Conservation (phyloP, 108 stramenopile species). For the Nitzschia palea region DNA sequence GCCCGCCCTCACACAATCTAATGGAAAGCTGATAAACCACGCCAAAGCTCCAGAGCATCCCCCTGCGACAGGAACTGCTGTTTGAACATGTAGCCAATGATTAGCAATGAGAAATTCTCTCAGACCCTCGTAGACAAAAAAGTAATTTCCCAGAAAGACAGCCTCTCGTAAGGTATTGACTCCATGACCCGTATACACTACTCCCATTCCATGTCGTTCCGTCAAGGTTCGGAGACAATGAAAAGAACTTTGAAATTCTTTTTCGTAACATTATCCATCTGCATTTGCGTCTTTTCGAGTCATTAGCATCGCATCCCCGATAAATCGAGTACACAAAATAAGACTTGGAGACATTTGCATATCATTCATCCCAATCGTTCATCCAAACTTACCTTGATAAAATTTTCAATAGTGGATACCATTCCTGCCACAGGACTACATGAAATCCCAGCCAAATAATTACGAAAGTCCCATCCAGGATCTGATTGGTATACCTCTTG, state of each 20-base stretch:
- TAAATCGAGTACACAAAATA: too few species aligned
- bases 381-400: constrained; percentile 71
- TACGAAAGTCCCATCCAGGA: constrained; percentile 72
- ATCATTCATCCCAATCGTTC: too few species aligned
- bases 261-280: constrained; percentile 46
- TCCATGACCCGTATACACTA: constrained; percentile 82
- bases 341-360: constrained; percentile 17
- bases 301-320: neutral
- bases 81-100: constrained; percentile 19
- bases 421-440: constrained; percentile 73
- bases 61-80: constrained; percentile 84
- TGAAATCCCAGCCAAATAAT: constrained; percentile 74
- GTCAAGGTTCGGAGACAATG: constrained; percentile 64
- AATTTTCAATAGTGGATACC: constrained; percentile 85
- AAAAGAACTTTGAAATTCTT: constrained; percentile 62
- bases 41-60: constrained; percentile 83
- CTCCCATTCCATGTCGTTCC: constrained; percentile 49
- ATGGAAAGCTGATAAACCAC: constrained; percentile 87
- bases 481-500: constrained; percentile 59
- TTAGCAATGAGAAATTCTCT: constrained; percentile 29
- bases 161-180: constrained; percentile 86
- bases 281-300: constrained; percentile 52
- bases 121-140: constrained; percentile 87
- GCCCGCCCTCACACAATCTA: constrained; percentile 88
- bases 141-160: constrained; percentile 83